Evolutionary conservation across 2,329 filamentous ascomycete species (phyloP).

Genomic region (Capronia americana): DNA sequence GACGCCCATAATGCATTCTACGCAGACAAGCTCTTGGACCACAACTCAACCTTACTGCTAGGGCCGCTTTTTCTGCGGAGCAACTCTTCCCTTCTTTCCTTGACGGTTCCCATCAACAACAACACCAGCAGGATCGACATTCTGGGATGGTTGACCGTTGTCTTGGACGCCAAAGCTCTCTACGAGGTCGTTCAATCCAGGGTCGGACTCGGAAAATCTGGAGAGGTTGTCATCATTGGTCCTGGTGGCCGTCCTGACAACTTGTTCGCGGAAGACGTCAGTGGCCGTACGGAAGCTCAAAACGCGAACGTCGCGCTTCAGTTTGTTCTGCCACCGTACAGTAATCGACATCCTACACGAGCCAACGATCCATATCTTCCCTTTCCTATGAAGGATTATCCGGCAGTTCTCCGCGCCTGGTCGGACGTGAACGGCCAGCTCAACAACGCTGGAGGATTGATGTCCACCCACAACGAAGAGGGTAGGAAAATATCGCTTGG

Average conservation of each 20-base stretch:
- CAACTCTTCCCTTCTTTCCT: slow-evolving; percentile 75
- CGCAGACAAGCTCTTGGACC: slow-evolving; percentile 51
- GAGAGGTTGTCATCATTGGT: slow-evolving; percentile 73
- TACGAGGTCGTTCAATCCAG: slow-evolving; percentile 63
- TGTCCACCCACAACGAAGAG: slow-evolving; percentile 77
- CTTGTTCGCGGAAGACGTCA: slow-evolving; percentile 55
- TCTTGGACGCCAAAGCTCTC: slow-evolving; percentile 69
- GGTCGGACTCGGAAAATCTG: slow-evolving; percentile 70
- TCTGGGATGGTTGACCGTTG: slow-evolving; percentile 80
- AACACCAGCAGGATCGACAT: slow-evolving; percentile 69
- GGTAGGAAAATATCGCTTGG: slow-evolving; percentile 73
- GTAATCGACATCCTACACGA: slow-evolving; percentile 35
- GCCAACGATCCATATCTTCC: slow-evolving; percentile 48
- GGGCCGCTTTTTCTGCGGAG: slow-evolving; percentile 76
- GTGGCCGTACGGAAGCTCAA: slow-evolving; percentile 6
- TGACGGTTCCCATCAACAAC: slow-evolving; percentile 75
- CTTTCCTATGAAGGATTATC: slow-evolving; percentile 68
- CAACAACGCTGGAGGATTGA: slow-evolving; percentile 67
- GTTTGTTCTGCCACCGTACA: slow-evolving; percentile 66
- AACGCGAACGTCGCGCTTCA: slow-evolving; percentile 58
- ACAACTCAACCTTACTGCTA: slow-evolving; percentile 67
- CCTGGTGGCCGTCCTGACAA: slow-evolving; percentile 69
- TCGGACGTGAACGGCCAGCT: slow-evolving; percentile 54
- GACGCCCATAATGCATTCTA: slow-evolving; percentile 46
- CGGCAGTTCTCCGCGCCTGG: slow-evolving; percentile 67